Evolutionary conservation across 2,329 filamentous ascomycete genomes (phyloP), one percentile per base, ranked within the genome.

Genomic region (Ascochyta lentis): DNA sequence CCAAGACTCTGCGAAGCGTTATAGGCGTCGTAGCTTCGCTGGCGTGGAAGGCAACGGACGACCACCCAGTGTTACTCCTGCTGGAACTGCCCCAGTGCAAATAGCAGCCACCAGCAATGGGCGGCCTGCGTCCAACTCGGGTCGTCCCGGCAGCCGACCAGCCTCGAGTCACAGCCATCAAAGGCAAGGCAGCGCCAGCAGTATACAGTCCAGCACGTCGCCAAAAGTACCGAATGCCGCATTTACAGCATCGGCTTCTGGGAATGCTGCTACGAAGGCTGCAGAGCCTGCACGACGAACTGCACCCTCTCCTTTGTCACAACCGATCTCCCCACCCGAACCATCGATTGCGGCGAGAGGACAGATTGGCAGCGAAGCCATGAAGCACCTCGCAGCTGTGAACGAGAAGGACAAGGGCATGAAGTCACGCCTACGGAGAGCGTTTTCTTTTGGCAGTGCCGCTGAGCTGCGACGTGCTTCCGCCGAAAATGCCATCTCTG

Each of bases 381-480:
- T 90, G 13, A 89, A 92, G 74, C 92, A 96, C 54, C 84, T 98
- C 35, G 87, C 90, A 41, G 92, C 93, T n/a, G 83, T 98, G 52
- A 94, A 89, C 58, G 90, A 94, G 64, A 94, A 90, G 71, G 91
- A 91, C 71, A 84, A 88, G 61, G 92, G 92, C 72, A 92, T 88
- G 78, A 97, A 97, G 78, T 93, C 90, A 16, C 84, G 93, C 63
- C 81, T 99, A 56, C 87, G 95, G 51, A 86, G 95, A 66, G 95
- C 95, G 0, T 96, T 99, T 69, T 99, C 95, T 0, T 99, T 99
- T 77, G 93, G 95, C 45, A 98, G 94, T 73, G 91, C 93, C 38
- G 91, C 94, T 8, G 95, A 99, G 72, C 86, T 99, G 43, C 86
- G 89, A 60, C 89, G 89, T 70, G 89, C 88, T 12, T 88, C 87